Evolutionary conservation across 2,329 filamentous ascomycete genomes (phyloP).

Genomic region (Aspergillus sojae): DNA sequence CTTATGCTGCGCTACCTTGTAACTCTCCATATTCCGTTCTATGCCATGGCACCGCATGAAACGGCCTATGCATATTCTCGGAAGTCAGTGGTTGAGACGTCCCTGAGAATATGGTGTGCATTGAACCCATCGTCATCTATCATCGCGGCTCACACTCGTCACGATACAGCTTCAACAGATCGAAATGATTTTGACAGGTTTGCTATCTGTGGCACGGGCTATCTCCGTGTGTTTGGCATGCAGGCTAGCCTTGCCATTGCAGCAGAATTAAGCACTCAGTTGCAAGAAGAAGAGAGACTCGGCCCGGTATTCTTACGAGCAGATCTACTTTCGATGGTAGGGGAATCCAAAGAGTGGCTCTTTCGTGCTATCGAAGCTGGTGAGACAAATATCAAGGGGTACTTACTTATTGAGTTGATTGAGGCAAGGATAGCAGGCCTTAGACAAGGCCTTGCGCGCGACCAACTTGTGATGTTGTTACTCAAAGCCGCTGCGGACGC

Average conservation of each 20-base stretch:
- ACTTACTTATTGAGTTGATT: constrained; percentile 47
- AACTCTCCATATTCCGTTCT: constrained; percentile 35
- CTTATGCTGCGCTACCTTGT: constrained; percentile 31
- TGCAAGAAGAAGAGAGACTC: constrained; percentile 31
- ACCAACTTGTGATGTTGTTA: constrained; percentile 39
- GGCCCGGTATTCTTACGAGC: constrained; percentile 28
- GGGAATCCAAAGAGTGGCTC: constrained; percentile 46
- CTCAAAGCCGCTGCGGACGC: constrained; percentile 43
- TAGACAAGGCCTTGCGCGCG: constrained; percentile 36
- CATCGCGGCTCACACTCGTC: constrained; percentile 8
- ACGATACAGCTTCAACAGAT: constrained; percentile 3
- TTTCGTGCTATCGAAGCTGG: constrained; percentile 49
- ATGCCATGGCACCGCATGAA: constrained; percentile 22
- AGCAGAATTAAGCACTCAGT: constrained; percentile 28
- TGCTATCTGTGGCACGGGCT: constrained; percentile 39
- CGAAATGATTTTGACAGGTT: constrained; percentile 45
- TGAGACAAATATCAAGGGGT: constrained; percentile 60
- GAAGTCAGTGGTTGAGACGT: constrained; percentile 52
- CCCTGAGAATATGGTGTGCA: constrained; percentile 51
- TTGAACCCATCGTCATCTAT: constrained; percentile 35
- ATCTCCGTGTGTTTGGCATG: constrained; percentile 21
- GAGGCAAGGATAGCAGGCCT: constrained; percentile 49
- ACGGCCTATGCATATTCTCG: constrained; percentile 51
- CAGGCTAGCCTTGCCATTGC: constrained; percentile 27
- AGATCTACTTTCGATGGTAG: constrained; percentile 36